Conservation (phyloP, 805 yeast genomes). For the Blastobotrys attinorum region DNA sequence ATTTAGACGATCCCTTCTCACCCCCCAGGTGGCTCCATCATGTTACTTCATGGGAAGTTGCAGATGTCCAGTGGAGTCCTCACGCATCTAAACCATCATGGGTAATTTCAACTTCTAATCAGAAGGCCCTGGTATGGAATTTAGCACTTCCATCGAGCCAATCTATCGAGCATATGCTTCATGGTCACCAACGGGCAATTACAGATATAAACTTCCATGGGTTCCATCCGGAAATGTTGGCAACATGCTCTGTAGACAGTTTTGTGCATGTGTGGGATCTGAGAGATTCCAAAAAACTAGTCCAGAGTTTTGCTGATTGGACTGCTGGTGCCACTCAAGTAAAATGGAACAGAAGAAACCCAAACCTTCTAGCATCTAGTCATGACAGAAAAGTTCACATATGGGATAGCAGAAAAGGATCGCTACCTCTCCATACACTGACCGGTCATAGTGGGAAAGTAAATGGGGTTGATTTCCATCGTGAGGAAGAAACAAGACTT, state of each 20-base stretch:
- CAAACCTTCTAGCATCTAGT: conserved; percentile 72
- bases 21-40: conserved; percentile 94
- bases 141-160: conserved; percentile 57
- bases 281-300: conserved; percentile 65
- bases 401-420: conserved; percentile 87
- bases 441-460: conserved; percentile 79
- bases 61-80: conserved; percentile 98
- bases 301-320: conserved; percentile 84
- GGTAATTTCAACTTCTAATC: conserved; percentile 92
- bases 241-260: conserved; percentile 91
- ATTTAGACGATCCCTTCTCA: conserved; percentile 88
- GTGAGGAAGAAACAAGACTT: conserved; percentile 48
- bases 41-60: conserved; percentile 94
- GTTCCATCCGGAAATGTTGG: conserved; percentile 72
- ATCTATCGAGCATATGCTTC: conserved; percentile 82
- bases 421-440: conserved; percentile 59
- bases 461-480: conserved; percentile 80
- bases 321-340: conserved; percentile 91
- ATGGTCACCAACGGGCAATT: conserved; percentile 86
- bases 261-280: conserved; percentile 87
- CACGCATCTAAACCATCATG: conserved; percentile 77
- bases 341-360: conserved; percentile 78
- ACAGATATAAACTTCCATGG: conserved; percentile 95
- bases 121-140: conserved; percentile 94
- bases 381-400: conserved; percentile 74